These are phyloP conservation scores for Hypocreales sp. DNA, from an alignment of 2,329 filamentous ascomycete genomes.

Conservation along the genomic window DNA sequence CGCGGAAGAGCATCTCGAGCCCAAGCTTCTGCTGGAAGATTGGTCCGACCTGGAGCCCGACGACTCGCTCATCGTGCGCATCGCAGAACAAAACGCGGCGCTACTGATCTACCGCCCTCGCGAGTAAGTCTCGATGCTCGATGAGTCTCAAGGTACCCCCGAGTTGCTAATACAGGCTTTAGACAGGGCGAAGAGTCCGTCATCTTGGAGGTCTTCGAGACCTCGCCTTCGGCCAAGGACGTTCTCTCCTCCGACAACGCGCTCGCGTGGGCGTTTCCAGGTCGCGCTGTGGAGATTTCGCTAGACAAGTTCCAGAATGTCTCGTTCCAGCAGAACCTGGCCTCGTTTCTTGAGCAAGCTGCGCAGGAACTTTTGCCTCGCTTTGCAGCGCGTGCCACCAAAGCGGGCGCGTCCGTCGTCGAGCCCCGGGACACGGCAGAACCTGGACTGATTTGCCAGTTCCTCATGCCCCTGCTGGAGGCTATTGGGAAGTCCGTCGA, in stretches of 20 bases:
- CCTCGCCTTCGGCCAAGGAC: conserved; percentile 31
- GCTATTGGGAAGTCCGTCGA: conserved; percentile 26
- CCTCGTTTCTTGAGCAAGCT: conserved; percentile 38
- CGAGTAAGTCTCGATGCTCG: conserved; percentile 6
- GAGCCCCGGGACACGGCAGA: conserved; percentile 43
- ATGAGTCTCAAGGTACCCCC: background rate
- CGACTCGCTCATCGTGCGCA: conserved; percentile 4
- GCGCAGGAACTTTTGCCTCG: conserved; percentile 33
- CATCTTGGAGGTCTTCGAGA: conserved; percentile 43
- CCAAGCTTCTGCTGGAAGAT: background rate
- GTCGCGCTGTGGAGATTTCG: conserved; percentile 30
- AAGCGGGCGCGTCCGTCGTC: conserved; percentile 29
- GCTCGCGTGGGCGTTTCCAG: conserved; percentile 46
- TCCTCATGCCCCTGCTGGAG: conserved; percentile 45
- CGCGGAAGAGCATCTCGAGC: background rate
- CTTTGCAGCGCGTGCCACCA: conserved; percentile 35
- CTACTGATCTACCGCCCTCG: conserved; percentile 10
- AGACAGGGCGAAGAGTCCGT: conserved; percentile 5
- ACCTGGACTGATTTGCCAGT: conserved; percentile 40
- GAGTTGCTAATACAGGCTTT: background rate
- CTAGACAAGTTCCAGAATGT: conserved; percentile 8
- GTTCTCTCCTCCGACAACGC: conserved; percentile 35
- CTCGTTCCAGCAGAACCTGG: conserved; percentile 30
- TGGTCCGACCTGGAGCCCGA: conserved; percentile 1
- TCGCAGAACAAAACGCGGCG: conserved; percentile 16